Conservation (phyloP, 371 early-diverging fungal species). For the Apophysomyces elegans region DNA sequence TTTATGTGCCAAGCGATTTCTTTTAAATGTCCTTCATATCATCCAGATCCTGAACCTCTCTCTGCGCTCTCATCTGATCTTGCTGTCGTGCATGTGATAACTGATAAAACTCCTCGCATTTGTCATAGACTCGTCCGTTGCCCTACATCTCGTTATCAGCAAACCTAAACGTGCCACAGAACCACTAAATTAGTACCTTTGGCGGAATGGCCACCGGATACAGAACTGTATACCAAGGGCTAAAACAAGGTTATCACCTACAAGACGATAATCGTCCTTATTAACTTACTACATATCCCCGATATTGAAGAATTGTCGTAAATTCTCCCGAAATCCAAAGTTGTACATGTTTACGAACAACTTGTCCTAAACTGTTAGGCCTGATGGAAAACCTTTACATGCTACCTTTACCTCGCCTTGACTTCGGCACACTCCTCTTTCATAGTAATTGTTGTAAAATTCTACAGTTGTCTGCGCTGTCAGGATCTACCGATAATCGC, state of each 20-base stretch:
- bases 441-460: slow-evolving; percentile 62
- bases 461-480: slow-evolving; percentile 69
- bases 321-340: slow-evolving; percentile 55
- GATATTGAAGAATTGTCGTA: slow-evolving; percentile 57
- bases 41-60: slow-evolving; percentile 47
- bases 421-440: slow-evolving; percentile 50
- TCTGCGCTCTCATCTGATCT: slow-evolving; percentile 38
- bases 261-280: background rate
- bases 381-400: no score
- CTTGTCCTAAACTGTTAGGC: slow-evolving; percentile 3
- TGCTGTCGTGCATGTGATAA: slow-evolving; percentile 42
- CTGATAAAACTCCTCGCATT: slow-evolving; percentile 51
- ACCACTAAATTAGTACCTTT: slow-evolving; percentile 26
- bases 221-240: slow-evolving; percentile 61
- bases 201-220: slow-evolving; percentile 63
- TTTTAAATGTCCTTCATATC: slow-evolving; percentile 47
- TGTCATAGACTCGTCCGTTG: slow-evolving; percentile 47
- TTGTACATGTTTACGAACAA: slow-evolving; percentile 64
- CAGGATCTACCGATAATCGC: slow-evolving; percentile 31
- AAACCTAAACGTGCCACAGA: background rate
- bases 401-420: slow-evolving; percentile 47
- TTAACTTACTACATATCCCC: slow-evolving; percentile 48
- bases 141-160: slow-evolving; percentile 25
- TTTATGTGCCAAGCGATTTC: background rate
- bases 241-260: slow-evolving; percentile 13